A percentile compares a stretch with the other conserved stretches of the same genome.
These are phyloP conservation scores for Sporothrix phasma DNA, from an alignment of 2,329 filamentous ascomycete genomes.

Conservation along the genomic window DNA sequence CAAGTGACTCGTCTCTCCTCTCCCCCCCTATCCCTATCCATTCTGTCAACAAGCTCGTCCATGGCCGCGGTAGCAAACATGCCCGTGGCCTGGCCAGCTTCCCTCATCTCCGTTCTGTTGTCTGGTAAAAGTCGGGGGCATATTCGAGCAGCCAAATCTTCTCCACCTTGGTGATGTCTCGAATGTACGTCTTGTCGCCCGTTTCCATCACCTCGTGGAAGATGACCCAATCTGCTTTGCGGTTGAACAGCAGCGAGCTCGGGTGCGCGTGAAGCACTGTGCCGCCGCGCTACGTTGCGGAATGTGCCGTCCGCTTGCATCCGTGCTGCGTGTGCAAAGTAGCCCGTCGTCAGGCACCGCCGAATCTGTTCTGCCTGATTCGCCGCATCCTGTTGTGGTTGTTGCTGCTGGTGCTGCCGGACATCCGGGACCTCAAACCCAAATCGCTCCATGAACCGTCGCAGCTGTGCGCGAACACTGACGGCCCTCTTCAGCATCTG, in stretches of 20 bases:
- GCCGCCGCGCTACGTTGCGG: slow-evolving; percentile 68
- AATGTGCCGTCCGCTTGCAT: slow-evolving; percentile 94
- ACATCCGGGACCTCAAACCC: slow-evolving; percentile 56
- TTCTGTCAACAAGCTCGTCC: background rate
- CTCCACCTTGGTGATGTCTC: slow-evolving; percentile 87
- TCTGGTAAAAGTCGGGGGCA: slow-evolving; percentile 69
- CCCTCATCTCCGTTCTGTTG: background rate
- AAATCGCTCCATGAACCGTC: slow-evolving; percentile 78
- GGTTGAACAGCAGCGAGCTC: slow-evolving; percentile 88
- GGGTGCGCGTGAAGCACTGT: slow-evolving; percentile 79
- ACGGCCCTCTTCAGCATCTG: slow-evolving; percentile 73
- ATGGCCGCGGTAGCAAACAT: background rate
- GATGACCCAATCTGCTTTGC: slow-evolving; percentile 92
- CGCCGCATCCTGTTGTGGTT: slow-evolving; percentile 22
- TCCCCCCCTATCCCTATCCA: background rate
- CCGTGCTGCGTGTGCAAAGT: slow-evolving; percentile 83
- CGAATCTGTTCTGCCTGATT: slow-evolving; percentile 61
- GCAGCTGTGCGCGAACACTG: slow-evolving; percentile 77
- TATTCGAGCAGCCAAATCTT: slow-evolving; percentile 88
- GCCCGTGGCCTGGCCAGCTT: background rate
- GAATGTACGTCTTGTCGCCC: slow-evolving; percentile 76
- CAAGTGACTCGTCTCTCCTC: background rate
- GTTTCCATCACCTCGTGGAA: slow-evolving; percentile 93
- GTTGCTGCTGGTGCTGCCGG: slow-evolving; percentile 7
- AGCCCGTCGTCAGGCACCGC: slow-evolving; percentile 77